phyloP scores from a whole-genome alignment of 345 rosid species.

The Boechera divaricarpa region DNA sequence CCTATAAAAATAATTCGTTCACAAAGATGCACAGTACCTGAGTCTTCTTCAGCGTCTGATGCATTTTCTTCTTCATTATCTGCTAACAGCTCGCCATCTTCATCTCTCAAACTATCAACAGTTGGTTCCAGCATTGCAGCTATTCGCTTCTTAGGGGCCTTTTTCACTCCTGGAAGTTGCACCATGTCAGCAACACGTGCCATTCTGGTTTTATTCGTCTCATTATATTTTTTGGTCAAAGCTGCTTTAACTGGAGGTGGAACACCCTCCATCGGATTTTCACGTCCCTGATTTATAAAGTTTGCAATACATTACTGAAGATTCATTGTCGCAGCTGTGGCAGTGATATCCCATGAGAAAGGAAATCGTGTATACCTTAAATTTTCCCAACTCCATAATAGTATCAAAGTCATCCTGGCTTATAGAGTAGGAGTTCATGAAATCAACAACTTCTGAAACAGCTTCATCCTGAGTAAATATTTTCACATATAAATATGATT shows the following conservation, averaged over 20 bases:
- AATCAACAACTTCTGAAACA: conserved; percentile 79
- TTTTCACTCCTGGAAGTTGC: conserved; percentile 79
- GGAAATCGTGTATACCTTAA: conserved; percentile 57
- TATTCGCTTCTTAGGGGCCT: conserved; percentile 78
- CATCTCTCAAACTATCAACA: conserved; percentile 65
- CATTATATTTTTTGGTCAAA: conserved; percentile 84
- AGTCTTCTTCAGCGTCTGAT: conserved; percentile 72
- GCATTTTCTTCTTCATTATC: conserved; percentile 68
- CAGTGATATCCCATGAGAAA: conserved; percentile 10
- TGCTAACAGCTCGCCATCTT: conserved; percentile 56
- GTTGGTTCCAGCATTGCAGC: conserved; percentile 81
- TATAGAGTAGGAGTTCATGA: conserved; percentile 89
- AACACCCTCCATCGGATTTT: conserved; percentile 88
- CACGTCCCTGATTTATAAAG: conserved; percentile 60
- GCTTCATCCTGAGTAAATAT: conserved; percentile 79
- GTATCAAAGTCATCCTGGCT: conserved; percentile 90
- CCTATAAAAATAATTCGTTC: conserved; percentile 13
- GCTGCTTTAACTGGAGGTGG: conserved; percentile 86
- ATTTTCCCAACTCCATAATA: conserved; percentile 75
- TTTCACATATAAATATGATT: conserved; percentile 29
- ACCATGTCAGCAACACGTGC: conserved; percentile 92
- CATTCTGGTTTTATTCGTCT: conserved; percentile 67
- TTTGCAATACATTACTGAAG: conserved; percentile 12
- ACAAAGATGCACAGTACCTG: conserved; percentile 52
- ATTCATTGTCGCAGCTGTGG: conserved; percentile 17